Evolutionary conservation across 495 filamentous ascomycete species (phyloP).

Genomic region (Penicillium verhagenii): DNA sequence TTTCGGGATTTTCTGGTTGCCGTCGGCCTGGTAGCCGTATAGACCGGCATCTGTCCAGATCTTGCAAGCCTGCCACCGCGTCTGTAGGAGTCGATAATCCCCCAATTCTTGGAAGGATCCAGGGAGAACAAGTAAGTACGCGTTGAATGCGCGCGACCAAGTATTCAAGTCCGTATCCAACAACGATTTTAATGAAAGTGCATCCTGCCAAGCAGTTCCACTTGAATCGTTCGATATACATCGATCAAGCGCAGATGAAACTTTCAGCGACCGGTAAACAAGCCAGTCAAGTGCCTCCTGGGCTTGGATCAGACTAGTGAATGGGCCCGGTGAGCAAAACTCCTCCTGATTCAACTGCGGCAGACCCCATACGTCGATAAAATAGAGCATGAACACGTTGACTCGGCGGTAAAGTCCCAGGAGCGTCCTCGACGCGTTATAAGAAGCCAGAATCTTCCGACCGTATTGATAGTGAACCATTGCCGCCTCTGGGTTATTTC

Average conservation of each 20-base stretch:
- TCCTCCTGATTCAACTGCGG: background rate
- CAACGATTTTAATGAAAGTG: background rate
- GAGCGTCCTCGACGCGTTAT: background rate
- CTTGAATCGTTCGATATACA: background rate
- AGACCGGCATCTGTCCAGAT: background rate
- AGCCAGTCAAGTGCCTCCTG: constrained; percentile 4
- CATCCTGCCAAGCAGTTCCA: background rate
- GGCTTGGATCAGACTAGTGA: background rate
- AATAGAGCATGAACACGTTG: background rate
- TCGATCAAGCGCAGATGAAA: background rate
- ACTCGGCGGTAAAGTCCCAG: background rate
- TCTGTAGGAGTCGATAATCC: background rate
- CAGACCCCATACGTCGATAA: background rate
- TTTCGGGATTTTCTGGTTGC: background rate
- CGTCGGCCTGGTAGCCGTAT: background rate
- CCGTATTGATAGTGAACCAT: background rate
- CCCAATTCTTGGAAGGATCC: background rate
- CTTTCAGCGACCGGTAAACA: background rate
- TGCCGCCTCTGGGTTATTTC: background rate
- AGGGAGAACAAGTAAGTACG: background rate
- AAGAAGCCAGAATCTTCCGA: background rate
- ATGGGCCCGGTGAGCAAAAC: background rate
- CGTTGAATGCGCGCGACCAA: background rate
- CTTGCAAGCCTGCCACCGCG: background rate
- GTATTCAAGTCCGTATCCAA: background rate